Base-by-base conservation (phyloP, 768 basidiomycete species). In the Boletus patriciae region DNA sequence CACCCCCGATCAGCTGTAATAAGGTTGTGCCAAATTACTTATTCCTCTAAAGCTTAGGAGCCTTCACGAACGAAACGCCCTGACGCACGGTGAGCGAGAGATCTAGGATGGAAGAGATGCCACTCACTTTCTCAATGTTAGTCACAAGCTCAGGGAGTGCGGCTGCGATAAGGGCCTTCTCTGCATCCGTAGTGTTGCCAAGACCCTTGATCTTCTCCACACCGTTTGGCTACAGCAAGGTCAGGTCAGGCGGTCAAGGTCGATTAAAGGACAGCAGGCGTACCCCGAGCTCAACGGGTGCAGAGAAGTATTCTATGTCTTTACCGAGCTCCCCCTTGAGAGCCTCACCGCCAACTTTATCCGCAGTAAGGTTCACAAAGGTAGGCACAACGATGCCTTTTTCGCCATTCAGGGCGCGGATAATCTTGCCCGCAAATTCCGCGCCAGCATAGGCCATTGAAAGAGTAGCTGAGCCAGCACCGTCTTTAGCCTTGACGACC, bases 401-500 rank as follows among this genome's bases (percentile, higher is more conserved):
- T 79, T 94, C 92, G 63, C 94, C 94, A 58, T 86, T 87, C 62
- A 92, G 51, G 21, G 95, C 96, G 42, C 85, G 83, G 67, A 98
- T 79, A 67, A 98, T 77, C 69, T 92, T 90, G 62, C 73, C 73
- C 29, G 93, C 84, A 67, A 98, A 98, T 74, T 93, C 87, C 48
- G 90, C 91, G 55, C 94, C 96, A 50, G 96, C 92, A 65, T 88
- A 93, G 1, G 94, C 94, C 94, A 98, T 98, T 34, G 92, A 94
- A 55, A 96, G 84, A n/a, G 94, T 97, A 10, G 95, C 95, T 33
- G 92, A 94, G 44, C 97, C 97, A 50, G 80, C 73, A 55, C 87
- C 87, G 66, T 92, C 89, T 79, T 99, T 99, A 43, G 97, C 97
- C 77, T 97, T 90, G 71, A 98, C 96, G 68, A 98, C 95, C 76